Conservation (phyloP, 768 basidiomycete genomes). For the Paxillus rubicundulus region DNA sequence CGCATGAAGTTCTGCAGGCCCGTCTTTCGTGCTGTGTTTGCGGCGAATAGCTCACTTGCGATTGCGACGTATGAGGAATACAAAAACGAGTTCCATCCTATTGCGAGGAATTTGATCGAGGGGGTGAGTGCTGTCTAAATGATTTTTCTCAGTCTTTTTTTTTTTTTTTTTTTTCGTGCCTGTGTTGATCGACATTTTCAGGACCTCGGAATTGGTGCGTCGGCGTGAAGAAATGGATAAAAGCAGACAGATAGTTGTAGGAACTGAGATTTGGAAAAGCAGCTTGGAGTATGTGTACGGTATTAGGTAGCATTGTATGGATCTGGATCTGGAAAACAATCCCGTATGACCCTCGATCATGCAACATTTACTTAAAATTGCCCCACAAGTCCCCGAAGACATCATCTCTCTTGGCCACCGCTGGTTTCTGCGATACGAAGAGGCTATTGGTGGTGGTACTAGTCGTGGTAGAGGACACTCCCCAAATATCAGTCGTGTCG, state of each 20-base stretch:
- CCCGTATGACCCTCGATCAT: background rate
- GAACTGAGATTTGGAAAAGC: too few species aligned
- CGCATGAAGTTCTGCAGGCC: constrained; percentile 86
- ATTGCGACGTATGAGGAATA: constrained; percentile 44
- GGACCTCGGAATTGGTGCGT: constrained; percentile 9
- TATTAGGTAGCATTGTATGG: background rate
- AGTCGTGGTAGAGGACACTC: constrained; percentile 30
- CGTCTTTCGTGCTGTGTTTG: constrained; percentile 51
- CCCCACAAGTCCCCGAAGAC: constrained; percentile 85
- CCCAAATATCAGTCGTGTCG: constrained; percentile 61
- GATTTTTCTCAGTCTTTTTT: background rate
- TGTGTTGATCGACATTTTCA: background rate
- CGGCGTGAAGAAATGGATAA: background rate
- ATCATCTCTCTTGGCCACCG: constrained; percentile 64
- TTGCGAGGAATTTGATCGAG: constrained; percentile 71
- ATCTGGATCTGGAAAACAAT: constrained; percentile 1
- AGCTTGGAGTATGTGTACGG: background rate
- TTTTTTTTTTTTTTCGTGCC: background rate
- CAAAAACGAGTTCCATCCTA: constrained; percentile 68
- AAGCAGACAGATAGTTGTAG: background rate
- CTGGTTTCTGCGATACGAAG: constrained; percentile 28
- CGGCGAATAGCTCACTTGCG: constrained; percentile 55
- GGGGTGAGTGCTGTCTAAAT: constrained; percentile 45
- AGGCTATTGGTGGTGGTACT: constrained; percentile 37
- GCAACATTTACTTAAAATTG: constrained; percentile 58